Evolutionary conservation across 1,284 basidiomycete species (phyloP), one percentile per base, ranked within the genome.

Genomic region (Rhodotorula sp.): DNA sequence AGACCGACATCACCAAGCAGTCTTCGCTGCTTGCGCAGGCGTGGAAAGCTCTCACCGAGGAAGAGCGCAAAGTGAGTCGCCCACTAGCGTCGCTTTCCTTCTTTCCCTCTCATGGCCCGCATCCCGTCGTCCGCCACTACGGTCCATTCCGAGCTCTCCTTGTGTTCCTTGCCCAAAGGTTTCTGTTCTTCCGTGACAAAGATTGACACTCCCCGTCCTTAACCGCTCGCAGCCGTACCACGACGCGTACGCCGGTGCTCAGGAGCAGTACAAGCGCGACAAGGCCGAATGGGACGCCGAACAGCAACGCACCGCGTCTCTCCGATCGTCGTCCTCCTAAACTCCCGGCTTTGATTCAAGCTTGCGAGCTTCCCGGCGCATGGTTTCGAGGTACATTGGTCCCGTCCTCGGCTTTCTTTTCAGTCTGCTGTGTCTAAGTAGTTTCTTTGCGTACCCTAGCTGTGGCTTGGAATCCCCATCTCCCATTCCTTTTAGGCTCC

Each of bases 1-100:
- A 72, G 63, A 64, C 67, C 29, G n/a, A 46, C 61, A 57, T 75
- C 37, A 18, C 70, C n/a, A 55, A 72, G 59, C 71, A 72, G 60
- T 62, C 57, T 42, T 68, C 62, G 61, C 60, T 61, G 20, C 37
- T 72, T 24, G 73, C 73, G 2, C 56, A 33, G 3, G 66, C 66
- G 4, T 75, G 73, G 73, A 42, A 65, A 10, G 64, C 22, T 17
- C 55, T 75, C 14, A 29, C 68, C 3, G 61, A 49, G 12, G 56
- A 64, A 20, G 57, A 75, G 64, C 62, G 64, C 64, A 64, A 70
- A 68, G 73, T 74, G 57, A 30, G 73, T 44, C 12, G 1, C 14
- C 14, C 18, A 24, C 14, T 44, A 5, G 37, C 37, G 7, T 17
- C 12, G 45, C 18, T 15, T 46, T 49, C 7, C 33, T 53, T 44